Conservation (phyloP, 2,329 filamentous ascomycete genomes). For the Emergomyces africanus region DNA sequence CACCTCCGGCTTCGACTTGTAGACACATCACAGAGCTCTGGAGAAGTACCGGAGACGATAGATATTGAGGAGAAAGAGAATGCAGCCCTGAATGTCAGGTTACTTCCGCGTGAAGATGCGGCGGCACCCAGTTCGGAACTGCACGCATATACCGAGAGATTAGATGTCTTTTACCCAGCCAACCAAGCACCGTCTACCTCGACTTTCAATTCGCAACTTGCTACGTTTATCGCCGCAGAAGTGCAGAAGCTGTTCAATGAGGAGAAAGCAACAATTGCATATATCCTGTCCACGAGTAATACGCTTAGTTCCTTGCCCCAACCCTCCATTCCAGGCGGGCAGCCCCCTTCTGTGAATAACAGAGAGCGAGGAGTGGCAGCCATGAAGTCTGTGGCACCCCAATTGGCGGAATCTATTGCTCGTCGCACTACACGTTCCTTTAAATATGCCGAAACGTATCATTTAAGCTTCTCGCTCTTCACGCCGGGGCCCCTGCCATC, state of each 20-base stretch:
- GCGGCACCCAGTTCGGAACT: conserved; percentile 48
- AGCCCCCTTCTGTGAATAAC: conserved; percentile 16
- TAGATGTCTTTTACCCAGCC: conserved; percentile 66
- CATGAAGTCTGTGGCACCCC: conserved; percentile 28
- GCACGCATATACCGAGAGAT: conserved; percentile 53
- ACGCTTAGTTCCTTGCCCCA: conserved; percentile 13
- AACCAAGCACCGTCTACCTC: conserved; percentile 54
- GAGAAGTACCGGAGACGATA: not conserved
- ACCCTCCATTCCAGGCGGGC: conserved; percentile 37
- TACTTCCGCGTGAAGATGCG: conserved; percentile 42
- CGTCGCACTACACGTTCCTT: conserved; percentile 68
- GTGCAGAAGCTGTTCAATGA: conserved; percentile 70
- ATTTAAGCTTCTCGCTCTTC: conserved; percentile 91
- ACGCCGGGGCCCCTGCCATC: conserved; percentile 66
- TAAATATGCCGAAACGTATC: conserved; percentile 87
- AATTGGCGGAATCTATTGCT: conserved; percentile 46
- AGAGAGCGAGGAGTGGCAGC: conserved; percentile 20
- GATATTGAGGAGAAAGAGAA: conserved; percentile 5
- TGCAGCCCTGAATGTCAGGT: conserved; percentile 55
- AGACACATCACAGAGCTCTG: conserved; percentile 20
- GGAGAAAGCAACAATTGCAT: conserved; percentile 74
- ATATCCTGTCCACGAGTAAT: conserved; percentile 50
- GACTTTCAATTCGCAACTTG: conserved; percentile 59
- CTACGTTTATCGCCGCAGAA: conserved; percentile 64
- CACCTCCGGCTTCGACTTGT: conserved; percentile 60